A percentile compares a stretch with the other conserved stretches of the same genome.
phyloP scores from a whole-genome alignment of 164 flowering plant genomes.

The Santalum album region DNA sequence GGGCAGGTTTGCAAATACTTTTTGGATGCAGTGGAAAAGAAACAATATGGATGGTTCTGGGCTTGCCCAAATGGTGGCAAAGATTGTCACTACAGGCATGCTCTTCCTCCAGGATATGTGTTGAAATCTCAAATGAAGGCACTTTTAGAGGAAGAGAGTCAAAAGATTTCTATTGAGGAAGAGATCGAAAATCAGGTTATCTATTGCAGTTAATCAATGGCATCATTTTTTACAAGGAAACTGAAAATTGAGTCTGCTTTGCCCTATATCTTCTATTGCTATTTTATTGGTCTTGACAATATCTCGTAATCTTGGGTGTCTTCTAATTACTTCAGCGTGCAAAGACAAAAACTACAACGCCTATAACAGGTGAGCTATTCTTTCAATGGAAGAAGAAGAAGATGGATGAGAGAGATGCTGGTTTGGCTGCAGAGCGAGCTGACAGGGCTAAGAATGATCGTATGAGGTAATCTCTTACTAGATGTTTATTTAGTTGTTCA shows the following conservation, averaged over 20 bases:
- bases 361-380: constrained; percentile 82
- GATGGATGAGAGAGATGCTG: constrained; percentile 70
- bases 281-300: background rate
- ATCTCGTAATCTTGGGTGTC: background rate
- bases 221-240: background rate
- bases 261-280: background rate
- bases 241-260: background rate
- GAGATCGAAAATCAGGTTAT: constrained; percentile 93
- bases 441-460: constrained; percentile 96
- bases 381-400: constrained; percentile 89
- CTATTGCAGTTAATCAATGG: background rate
- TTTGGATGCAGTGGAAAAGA: constrained; percentile 95
- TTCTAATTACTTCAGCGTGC: constrained; percentile 54
- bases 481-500: background rate
- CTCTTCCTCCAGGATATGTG: constrained; percentile 94
- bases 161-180: constrained; percentile 77
- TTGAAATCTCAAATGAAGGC: constrained; percentile 98
- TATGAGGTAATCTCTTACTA: constrained; percentile 41
- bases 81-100: constrained; percentile 89
- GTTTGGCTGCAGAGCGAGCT: constrained; percentile 65
- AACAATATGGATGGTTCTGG: constrained; percentile 99
- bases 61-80: constrained; percentile 90
- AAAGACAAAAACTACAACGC: constrained; percentile 59
- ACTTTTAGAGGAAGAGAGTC: constrained; percentile 73
- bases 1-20: constrained; percentile 86